These are phyloP conservation scores for Xylaria sp. DNA, from an alignment of 2,329 filamentous ascomycete genomes.

Conservation along the genomic window DNA sequence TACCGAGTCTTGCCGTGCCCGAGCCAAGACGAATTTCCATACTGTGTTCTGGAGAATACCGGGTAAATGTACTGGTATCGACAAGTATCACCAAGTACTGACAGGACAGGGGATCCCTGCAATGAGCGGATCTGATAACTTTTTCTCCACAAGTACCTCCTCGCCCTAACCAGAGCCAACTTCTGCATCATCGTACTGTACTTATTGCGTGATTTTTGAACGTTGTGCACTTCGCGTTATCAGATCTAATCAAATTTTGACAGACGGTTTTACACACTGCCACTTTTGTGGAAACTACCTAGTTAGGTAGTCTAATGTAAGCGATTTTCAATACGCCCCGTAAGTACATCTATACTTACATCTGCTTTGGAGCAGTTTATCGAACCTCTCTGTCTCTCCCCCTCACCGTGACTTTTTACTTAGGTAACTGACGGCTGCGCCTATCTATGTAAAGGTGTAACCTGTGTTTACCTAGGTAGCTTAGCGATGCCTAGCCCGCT, in stretches of 20 bases:
- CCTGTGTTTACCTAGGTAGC: not conserved
- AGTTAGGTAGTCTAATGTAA: not conserved
- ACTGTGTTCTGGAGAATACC: not conserved
- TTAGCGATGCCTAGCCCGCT: constrained; percentile 2
- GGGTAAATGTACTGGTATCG: not conserved
- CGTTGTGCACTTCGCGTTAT: constrained; percentile 21
- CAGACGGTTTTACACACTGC: not conserved
- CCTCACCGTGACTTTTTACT: not conserved
- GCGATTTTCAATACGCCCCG: not conserved
- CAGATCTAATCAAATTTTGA: constrained; percentile 24
- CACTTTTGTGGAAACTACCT: not conserved
- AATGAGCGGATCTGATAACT: constrained; percentile 47
- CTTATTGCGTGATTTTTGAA: constrained; percentile 26
- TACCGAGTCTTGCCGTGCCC: not conserved
- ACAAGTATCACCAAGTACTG: constrained; percentile 23
- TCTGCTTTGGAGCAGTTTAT: not conserved
- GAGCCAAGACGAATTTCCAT: not conserved
- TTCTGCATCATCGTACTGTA: constrained; percentile 7
- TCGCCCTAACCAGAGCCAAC: too few relatives aligned
- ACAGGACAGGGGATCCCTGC: constrained; percentile 31
- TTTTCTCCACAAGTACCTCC: constrained; percentile 35
- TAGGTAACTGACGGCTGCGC: not conserved
- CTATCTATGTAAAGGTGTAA: not conserved
- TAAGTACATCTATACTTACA: not conserved
- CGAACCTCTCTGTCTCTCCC: not conserved